phyloP scores from a whole-genome alignment of 371 early-diverging fungal species.

The Mortierella sp. region DNA sequence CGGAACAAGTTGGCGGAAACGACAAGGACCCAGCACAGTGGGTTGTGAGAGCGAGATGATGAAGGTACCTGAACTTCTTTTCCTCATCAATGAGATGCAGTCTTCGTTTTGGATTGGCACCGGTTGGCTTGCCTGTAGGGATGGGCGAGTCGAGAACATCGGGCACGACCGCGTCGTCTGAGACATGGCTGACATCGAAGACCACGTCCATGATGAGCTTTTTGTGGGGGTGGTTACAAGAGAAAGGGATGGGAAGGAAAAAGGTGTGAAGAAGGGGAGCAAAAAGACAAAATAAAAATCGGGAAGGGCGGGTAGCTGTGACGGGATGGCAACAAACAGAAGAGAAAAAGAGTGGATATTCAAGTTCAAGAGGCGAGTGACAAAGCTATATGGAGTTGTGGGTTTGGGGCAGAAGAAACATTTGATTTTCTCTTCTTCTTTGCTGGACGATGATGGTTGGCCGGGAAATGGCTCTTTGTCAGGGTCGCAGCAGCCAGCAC shows the following conservation, averaged over 20 bases:
- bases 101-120: constrained; percentile 62
- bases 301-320: neutral
- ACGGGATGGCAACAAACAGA: neutral
- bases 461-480: too few relatives aligned
- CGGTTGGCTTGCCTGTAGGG: constrained; percentile 24
- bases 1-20: too few relatives aligned
- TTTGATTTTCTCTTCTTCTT: too few relatives aligned
- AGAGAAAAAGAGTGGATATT: neutral
- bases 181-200: constrained; percentile 38
- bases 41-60: too few relatives aligned
- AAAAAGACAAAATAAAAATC: neutral
- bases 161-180: constrained; percentile 32
- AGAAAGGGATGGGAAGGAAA: neutral
- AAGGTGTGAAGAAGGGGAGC: neutral
- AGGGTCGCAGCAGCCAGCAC: too few relatives aligned
- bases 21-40: too few relatives aligned
- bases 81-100: constrained; percentile 88
- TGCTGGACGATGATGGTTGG: too few relatives aligned
- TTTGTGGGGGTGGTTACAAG: neutral
- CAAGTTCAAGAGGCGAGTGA: too few relatives aligned
- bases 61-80: constrained; percentile 87
- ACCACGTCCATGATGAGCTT: constrained; percentile 42
- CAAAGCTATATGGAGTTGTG: too few relatives aligned
- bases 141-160: constrained; percentile 31
- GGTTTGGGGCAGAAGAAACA: too few relatives aligned